Evolutionary conservation across 495 filamentous ascomycete species (phyloP), one percentile per base, ranked within the genome.

Genomic region (Lepidopterella palustris): DNA sequence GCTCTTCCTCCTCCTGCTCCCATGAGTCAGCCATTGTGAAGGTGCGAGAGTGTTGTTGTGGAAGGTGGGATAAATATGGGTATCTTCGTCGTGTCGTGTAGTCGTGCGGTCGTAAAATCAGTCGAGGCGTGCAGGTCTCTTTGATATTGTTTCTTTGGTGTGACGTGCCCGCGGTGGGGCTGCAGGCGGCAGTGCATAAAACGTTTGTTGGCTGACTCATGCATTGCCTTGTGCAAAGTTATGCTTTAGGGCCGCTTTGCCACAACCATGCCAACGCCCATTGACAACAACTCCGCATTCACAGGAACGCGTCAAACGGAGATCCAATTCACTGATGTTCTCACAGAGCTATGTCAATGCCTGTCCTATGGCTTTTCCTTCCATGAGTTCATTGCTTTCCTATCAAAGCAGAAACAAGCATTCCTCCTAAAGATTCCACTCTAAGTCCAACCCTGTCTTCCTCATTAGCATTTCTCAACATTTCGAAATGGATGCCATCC

Each of bases 1-100:
- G 83, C 63, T 87, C 84, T 59, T 93, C 88, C 54, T 96, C 88
- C 60, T 95, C 93, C 65, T 98, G 90, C 77, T 98, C 93, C 93
- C 93, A 98, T 20, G 88, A 92, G 60, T 80, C 80, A 53, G 92
- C 86, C 92, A 97, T 96, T 63, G 69, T 84, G 73, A 61, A 48
- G 52, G 18, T 8, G 39, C 27, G 55, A 11, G 48, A n/a, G 52
- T 60, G 50, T 9, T 26, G 23, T 42, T 55, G 53, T 31, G 45
- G 23, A 47, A 52, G 63, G 29, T 45, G 15, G 1, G 28, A 54
- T 51, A 21, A 18, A 21, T 24, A 23, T 10, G n/a, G n/a, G n/a
- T n/a, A n/a, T n/a, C n/a, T n/a, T n/a, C n/a, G n/a, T n/a, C n/a
- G n/a, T n/a, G n/a, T n/a, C n/a, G n/a, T n/a, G n/a, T n/a, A n/a